Percentiles rank a stretch among this genome's conserved stretches.
phyloP scores from a whole-genome alignment of 768 basidiomycete genomes.

The Amanita rubescens region DNA sequence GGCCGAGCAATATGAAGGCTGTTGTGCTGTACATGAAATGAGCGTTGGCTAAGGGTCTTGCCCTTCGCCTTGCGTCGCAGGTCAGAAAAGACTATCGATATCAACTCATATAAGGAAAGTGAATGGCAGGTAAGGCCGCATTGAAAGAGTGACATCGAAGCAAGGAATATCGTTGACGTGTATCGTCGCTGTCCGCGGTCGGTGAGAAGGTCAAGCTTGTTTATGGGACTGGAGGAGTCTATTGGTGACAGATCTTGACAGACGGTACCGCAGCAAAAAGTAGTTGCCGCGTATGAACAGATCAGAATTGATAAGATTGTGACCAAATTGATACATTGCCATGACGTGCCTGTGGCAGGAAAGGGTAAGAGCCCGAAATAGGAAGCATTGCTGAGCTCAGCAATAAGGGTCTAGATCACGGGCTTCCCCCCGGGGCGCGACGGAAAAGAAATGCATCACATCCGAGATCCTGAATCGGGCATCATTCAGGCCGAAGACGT shows the following conservation, averaged over 20 bases:
- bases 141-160: background rate
- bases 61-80: background rate
- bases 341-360: slow-evolving; percentile 17
- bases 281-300: slow-evolving; percentile 6
- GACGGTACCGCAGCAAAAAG: slow-evolving; percentile 9
- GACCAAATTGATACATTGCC: slow-evolving; percentile 8
- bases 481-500: slow-evolving; percentile 17
- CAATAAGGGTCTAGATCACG: slow-evolving; percentile 16
- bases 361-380: background rate
- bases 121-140: background rate
- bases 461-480: slow-evolving; percentile 28
- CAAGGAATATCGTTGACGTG: slow-evolving; percentile 3
- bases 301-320: slow-evolving; percentile 16
- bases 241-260: slow-evolving; percentile 1
- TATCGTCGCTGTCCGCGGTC: slow-evolving; percentile 6
- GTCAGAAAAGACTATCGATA: background rate
- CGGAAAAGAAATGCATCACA: slow-evolving; percentile 18
- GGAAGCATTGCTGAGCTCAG: slow-evolving; percentile 7
- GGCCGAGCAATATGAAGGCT: background rate
- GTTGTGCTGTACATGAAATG: background rate
- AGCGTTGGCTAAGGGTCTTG: background rate
- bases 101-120: background rate
- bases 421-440: slow-evolving; percentile 27
- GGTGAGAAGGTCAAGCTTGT: background rate
- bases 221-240: background rate